phyloP scores from a whole-genome alignment of 306 rosid species.

The Cyclanthera cordifolia region DNA sequence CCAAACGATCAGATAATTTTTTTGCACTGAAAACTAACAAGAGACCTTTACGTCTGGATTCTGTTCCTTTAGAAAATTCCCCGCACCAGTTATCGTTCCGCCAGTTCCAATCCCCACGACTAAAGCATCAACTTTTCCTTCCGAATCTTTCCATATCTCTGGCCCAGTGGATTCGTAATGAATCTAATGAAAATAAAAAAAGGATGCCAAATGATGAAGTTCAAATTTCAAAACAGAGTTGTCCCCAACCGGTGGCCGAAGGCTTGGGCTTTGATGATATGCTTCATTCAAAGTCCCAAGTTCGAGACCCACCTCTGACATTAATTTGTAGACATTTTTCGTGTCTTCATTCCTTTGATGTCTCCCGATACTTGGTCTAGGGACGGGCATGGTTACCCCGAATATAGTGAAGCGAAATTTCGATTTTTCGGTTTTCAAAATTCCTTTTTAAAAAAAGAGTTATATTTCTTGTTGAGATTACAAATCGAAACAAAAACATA shows the following conservation, averaged over 20 bases:
- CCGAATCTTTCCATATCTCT: slow-evolving; percentile 79
- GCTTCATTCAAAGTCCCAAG: too few relatives aligned
- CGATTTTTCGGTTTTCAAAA: too few relatives aligned
- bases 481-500: slow-evolving; percentile 11
- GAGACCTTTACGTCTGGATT: slow-evolving; percentile 61
- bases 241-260: too few relatives aligned
- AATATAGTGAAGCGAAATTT: too few relatives aligned
- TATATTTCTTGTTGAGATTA: not conserved
- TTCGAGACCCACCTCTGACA: too few relatives aligned
- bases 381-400: too few relatives aligned
- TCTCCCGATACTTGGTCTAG: too few relatives aligned
- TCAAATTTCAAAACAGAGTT: not conserved
- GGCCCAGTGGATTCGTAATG: slow-evolving; percentile 90
- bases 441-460: not conserved
- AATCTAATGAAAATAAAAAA: slow-evolving; percentile 26
- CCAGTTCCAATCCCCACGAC: slow-evolving; percentile 77
- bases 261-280: too few relatives aligned
- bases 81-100: slow-evolving; percentile 57
- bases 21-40: not conserved
- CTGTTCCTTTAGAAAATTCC: slow-evolving; percentile 59
- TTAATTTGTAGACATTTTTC: too few relatives aligned
- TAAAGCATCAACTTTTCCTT: slow-evolving; percentile 48
- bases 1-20: not conserved
- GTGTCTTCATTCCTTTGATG: too few relatives aligned
- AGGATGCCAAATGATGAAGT: not conserved